Base-by-base conservation (phyloP, 2,329 filamentous ascomycete genomes). In the Diaporthe sp. region DNA sequence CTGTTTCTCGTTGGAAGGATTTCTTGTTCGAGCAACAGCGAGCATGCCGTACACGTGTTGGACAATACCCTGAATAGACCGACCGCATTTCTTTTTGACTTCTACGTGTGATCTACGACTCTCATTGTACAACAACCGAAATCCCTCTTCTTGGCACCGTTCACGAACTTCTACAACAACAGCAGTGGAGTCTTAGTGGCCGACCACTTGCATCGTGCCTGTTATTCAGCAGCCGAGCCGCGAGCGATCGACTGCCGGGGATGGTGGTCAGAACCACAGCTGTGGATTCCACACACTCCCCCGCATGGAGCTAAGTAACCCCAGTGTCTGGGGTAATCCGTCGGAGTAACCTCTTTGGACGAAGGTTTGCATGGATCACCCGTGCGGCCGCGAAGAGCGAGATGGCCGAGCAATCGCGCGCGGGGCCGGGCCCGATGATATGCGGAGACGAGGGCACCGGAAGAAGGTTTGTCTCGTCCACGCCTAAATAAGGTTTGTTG, bases 51-150 rank as follows among this genome's bases (percentile, higher is more conserved):
- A 52, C 22, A 68, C 64, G 64, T 68, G 64, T 68, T 68, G 30
- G 47, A 52, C 22, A 68, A 70, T 70, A 70, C 67, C 70, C 57
- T 35, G 33, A 55, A 72, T 72, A 72, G 70, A 70, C 15, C 28
- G 70, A 70, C 15, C 28, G 45, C n/a, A 67, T 67, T 52, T 67
- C 22, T 52, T 67, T 67, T 38, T 3, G 4, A 35, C 2, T 45
- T 42, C 1, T n/a, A 22, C 4, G 28, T 47, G 19, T 8, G 40
- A 35, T 8, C 10, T 33, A 64, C 4, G 6, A n/a, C 2, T 7
- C 0, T 17, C n/a, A 5, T 42, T 42, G 38, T 30, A 25, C 35
- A n/a, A 28, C 57, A 17, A 7, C 35, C 35, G 15, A 15, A 38
- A 3, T 15, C 12, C 19, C 6, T n/a, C 57, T 25, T 4, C 12